These are phyloP conservation scores for Xylaria sp. DNA, from an alignment of 2,329 filamentous ascomycete genomes.

Conservation along the genomic window DNA sequence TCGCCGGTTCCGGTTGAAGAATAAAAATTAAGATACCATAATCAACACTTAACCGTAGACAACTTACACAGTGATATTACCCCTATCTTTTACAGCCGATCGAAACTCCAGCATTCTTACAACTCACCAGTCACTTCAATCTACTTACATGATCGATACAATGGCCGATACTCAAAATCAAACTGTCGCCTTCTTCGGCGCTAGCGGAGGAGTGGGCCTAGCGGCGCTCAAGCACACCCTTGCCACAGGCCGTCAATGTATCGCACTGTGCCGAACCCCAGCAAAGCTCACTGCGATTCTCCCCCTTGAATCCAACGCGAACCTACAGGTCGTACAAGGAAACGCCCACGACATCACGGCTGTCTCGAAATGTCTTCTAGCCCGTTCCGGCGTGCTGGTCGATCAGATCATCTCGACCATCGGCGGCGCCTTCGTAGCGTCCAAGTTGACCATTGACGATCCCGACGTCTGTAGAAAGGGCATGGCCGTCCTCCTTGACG, in stretches of 20 bases:
- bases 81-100: background rate
- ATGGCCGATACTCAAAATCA: slow-evolving; percentile 41
- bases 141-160: background rate
- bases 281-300: slow-evolving; percentile 57
- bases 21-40: background rate
- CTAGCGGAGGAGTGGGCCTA: slow-evolving; percentile 61
- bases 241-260: slow-evolving; percentile 57
- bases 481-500: slow-evolving; percentile 55
- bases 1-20: background rate
- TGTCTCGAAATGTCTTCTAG: slow-evolving; percentile 52
- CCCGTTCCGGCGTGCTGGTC: slow-evolving; percentile 50
- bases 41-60: background rate
- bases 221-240: slow-evolving; percentile 59
- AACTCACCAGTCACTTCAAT: background rate
- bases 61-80: background rate
- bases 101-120: background rate
- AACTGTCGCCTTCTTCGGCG: slow-evolving; percentile 63
- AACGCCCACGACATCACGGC: slow-evolving; percentile 56
- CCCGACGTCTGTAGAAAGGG: slow-evolving; percentile 59
- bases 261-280: slow-evolving; percentile 61
- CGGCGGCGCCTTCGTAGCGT: slow-evolving; percentile 52
- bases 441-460: slow-evolving; percentile 53
- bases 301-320: slow-evolving; percentile 45
- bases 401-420: slow-evolving; percentile 61
- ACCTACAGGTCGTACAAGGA: slow-evolving; percentile 59